Evolutionary conservation across 306 rosid genomes (phyloP), one percentile per base, ranked within the genome.

Genomic region (Geum urbanum): DNA sequence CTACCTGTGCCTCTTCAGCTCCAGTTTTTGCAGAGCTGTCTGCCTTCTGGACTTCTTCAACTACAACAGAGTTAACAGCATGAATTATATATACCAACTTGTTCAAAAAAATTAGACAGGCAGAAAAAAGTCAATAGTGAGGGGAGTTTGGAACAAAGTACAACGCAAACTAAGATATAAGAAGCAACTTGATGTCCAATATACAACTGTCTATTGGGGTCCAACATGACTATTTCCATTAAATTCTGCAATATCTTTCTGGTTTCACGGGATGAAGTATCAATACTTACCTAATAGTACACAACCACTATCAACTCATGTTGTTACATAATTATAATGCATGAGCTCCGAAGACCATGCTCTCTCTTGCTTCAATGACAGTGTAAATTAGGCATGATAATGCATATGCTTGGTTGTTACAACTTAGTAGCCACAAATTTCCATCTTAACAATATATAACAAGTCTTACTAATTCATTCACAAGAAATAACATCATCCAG

Each of bases 1-100:
- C 63, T 68, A 86, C 89, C 87, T 84, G 84, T 64, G 84, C 89
- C 32, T 76, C 80, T 57, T 79, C 78, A 69, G 79, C 87, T 67
- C 72, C 84, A 32, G 79, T 77, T 74, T 76, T 75, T 11, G 81
- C 73, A 55, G 82, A 59, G 24, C 74, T 55, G 24, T 82, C 84
- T 49, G 53, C 73, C 87, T 79, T 86, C 61, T 76, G 85, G 13
- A 32, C 24, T 49, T 84, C 92, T 20, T 87, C 89, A 6, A 49
- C 85, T 84, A 78, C 65, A 40, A 22, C 20, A 48, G 22, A 69
- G 63, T n/a, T 50, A 40, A 22, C 0, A 47, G 3, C 40, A 72
- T 62, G 12, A 27, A 6, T 37, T 16, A 32, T 2, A 40, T 46
- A 49, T 66, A 41, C 43, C 32, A 63, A 62, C 49, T 62, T 8